Evolutionary conservation across 805 yeast species (phyloP), one percentile per base, ranked within the genome.

Genomic region (Candida schatavii): DNA sequence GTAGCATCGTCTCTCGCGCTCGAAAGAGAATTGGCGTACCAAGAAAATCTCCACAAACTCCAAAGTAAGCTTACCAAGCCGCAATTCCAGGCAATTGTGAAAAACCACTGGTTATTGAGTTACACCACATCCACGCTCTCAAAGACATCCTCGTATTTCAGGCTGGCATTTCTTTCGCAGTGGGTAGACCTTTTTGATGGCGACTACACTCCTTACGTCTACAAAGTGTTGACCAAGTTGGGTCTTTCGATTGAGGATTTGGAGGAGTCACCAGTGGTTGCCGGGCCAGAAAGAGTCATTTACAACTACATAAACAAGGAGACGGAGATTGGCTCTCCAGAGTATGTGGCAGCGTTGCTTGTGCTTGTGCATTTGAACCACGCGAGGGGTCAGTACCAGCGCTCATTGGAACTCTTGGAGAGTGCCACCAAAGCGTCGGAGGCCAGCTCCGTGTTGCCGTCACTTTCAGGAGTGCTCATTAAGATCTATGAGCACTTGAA

Each of bases 401-500:
- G 62, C 50, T 43, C 75, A 1, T 55, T 59, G 10, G 34, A 52
- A 6, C 43, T 68, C 5, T 55, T 77, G 35, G 77, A 75, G 50
- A 18, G 10, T 9, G 6, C 9, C 21, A 13, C 35, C 18, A 29
- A 29, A 29, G 6, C 14, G 18, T 9, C 14, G 5, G 35, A 31
- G 19, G 11, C 18, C 35, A 15, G 10, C 20, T 6, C 35, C 9
- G 15, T 66, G 2, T 37, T 54, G 33, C 83, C 86, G 2, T 77
- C 78, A 3, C 55, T 83, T 35, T 64, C 75, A 30, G 77, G 80
- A 21, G 60, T 74, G 4, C 58, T 81, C 22, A 64, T 75, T 7
- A 65, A 77, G 11, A 52, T 82, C 5, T 78, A 75, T 55, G 83
- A 77, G 46, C 45, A 56, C 10, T 57, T 71, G 34, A 72, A 75